phyloP scores from a whole-genome alignment of 805 yeast species.

The Candida yuanshanica region DNA sequence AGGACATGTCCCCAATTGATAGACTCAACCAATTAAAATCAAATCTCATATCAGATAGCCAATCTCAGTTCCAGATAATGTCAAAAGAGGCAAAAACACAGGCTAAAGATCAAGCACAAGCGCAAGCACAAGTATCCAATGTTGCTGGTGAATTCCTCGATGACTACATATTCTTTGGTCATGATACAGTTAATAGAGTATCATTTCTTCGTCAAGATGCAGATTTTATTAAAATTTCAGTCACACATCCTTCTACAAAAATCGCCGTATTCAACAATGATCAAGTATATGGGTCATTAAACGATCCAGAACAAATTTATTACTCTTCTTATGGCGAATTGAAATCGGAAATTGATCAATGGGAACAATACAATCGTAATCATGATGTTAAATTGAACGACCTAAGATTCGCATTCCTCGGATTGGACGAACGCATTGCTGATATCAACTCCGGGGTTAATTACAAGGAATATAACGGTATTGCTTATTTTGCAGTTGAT shows the following conservation, averaged over 20 bases:
- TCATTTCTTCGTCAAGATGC: slow-evolving; percentile 50
- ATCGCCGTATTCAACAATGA: slow-evolving; percentile 34
- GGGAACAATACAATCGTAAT: slow-evolving; percentile 8
- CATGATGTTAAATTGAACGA: slow-evolving; percentile 25
- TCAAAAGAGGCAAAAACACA: too few relatives aligned
- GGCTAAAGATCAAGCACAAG: too few relatives aligned
- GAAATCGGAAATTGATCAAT: slow-evolving; percentile 9
- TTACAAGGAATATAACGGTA: slow-evolving; percentile 47
- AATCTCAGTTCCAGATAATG: too few relatives aligned
- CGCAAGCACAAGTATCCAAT: not conserved
- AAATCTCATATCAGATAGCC: not conserved
- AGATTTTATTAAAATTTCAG: slow-evolving; percentile 39
- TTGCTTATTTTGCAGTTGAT: slow-evolving; percentile 62
- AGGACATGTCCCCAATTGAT: not conserved
- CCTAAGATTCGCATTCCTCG: slow-evolving; percentile 41
- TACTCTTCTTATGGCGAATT: slow-evolving; percentile 16
- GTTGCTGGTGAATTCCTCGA: slow-evolving; percentile 1
- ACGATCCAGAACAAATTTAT: not conserved
- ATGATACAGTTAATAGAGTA: slow-evolving; percentile 49
- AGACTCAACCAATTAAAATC: not conserved
- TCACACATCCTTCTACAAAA: slow-evolving; percentile 35
- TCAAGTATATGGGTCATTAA: slow-evolving; percentile 11
- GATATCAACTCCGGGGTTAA: slow-evolving; percentile 26
- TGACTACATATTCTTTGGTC: slow-evolving; percentile 34
- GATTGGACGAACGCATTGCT: slow-evolving; percentile 38